Base-by-base conservation (phyloP, 129 eudicot species). In the Centaurea solstitialis region DNA sequence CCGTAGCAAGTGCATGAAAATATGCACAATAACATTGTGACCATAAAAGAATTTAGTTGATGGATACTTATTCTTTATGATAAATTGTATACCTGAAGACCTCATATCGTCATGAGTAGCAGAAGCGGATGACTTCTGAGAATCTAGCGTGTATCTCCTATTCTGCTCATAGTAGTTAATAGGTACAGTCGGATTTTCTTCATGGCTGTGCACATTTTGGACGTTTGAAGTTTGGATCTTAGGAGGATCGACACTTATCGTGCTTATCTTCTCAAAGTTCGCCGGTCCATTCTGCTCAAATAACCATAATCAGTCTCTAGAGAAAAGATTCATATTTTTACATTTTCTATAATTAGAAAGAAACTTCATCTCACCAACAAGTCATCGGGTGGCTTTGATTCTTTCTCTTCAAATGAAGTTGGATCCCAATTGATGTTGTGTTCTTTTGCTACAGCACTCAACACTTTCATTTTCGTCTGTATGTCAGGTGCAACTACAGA, bases 401-500 rank as follows among this genome's bases (percentile, higher is more conserved):
- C 97, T 67, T 83, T 87, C 83, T 90, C 94, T 85, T 84, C 92
- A 77, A 90, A 81, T 23, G 88, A 80, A 26, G 87, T 83, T 71
- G 91, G 88, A 62, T 92, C 97, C 99, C 99, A 92, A 41, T 87
- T 80, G 66, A 94, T 75, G 79, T 89, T 86, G 75, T 92, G 90
- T 80, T 94, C 97, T 80, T 90, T 90, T 28, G 99, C 99, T 79
- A 94, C 84, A 40, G 85, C 89, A 40, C 75, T 88, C 79, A 94
- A 76, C 24, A 90, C 85, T 79, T 90, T 92, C 76, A 84, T 66
- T 89, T 94, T 92, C 41, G 92, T 82, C 77, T 80, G 93, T 45
- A 88, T 89, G 83, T 94, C 97, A 67, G 99, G 99, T 71, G 99
- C 93, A 38, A 70, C 75, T 6, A 88, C 97, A 73, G 99, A 94